Evolutionary conservation across 495 filamentous ascomycete species (phyloP), one percentile per base, ranked within the genome.

Genomic region (Xylona heveae): DNA sequence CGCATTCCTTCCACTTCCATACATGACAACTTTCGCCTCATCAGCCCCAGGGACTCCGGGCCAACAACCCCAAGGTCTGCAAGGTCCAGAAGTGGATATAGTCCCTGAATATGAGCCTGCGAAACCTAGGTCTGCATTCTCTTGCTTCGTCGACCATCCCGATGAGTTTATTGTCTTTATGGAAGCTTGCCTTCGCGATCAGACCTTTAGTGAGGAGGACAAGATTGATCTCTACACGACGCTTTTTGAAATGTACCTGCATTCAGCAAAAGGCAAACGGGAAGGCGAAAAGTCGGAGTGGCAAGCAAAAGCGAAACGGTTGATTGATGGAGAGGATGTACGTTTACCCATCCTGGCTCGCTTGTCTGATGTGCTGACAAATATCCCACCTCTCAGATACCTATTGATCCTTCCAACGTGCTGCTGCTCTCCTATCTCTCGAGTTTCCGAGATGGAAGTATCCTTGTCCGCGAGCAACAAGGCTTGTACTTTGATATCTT

Each of bases 161-260:
- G 65, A 76, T 34, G 68, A 93, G 41, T 94, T 97, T 45, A 78
- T 93, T 31, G 56, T 68, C 7, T 97, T 97, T 45, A 57, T 97
- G 1, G 88, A 97, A 55, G 77, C 77, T 15, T 84, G 73, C 32
- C 66, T 78, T 5, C 62, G 68, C 36, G 65, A 75, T 38, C 62
- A 74, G 5, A 52, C 67, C 15, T 51, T 88, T 3, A 69, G 65
- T 16, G 57, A 78, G 30, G 57, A 64, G 31, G 78, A 93, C 41
- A 76, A 71, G 42, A 60, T 68, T 5, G 90, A 95, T 49, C 68
- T 97, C 24, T 85, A 85, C 50, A 95, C 88, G 1, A 93, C 88
- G 0, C 52, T 97, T 19, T 95, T 97, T 47, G 88, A 97, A 47
- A 93, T 95, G 71, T 97, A 94, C 48, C 61, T 97, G 14, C 78